phyloP scores from a whole-genome alignment of 2,329 filamentous ascomycete species.

The Colletotrichum kahawae region DNA sequence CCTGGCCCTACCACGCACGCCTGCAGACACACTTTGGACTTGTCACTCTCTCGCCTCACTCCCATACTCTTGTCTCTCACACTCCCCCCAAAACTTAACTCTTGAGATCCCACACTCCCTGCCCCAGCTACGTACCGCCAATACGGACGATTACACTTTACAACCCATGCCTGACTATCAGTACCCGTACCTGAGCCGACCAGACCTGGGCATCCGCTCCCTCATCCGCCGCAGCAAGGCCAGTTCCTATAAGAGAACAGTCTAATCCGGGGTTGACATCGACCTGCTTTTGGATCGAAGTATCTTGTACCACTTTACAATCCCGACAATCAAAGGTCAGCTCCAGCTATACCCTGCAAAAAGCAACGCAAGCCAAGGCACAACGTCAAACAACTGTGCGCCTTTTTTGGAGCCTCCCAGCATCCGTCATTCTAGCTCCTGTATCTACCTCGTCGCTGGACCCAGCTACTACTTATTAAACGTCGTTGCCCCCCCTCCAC shows the following conservation, averaged over 20 bases:
- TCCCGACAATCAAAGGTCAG: slow-evolving; percentile 1
- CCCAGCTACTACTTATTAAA: slow-evolving; percentile 7
- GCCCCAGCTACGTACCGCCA: not conserved
- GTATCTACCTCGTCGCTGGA: slow-evolving; percentile 5
- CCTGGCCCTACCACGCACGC: not conserved
- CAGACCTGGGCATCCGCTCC: slow-evolving; percentile 8
- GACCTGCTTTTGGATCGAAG: not conserved
- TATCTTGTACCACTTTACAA: slow-evolving; percentile 5
- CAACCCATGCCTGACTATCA: slow-evolving; percentile 17
- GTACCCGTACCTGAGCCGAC: slow-evolving; percentile 16
- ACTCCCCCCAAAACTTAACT: not conserved
- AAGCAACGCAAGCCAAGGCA: slow-evolving; percentile 18
- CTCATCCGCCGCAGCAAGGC: slow-evolving; percentile 9
- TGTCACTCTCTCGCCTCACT: slow-evolving; percentile 6
- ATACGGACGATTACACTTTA: slow-evolving; percentile 18
- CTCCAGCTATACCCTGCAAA: slow-evolving; percentile 17
- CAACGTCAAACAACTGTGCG: slow-evolving; percentile 22
- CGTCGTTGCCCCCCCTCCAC: slow-evolving; percentile 7
- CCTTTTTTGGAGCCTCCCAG: slow-evolving; percentile 15
- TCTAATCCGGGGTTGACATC: slow-evolving; percentile 19
- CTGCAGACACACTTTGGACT: not conserved
- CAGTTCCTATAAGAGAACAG: slow-evolving; percentile 17
- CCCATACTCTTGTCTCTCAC: not conserved
- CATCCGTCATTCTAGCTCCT: not conserved
- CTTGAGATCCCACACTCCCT: slow-evolving; percentile 7